Conservation (phyloP, 2,329 filamentous ascomycete genomes). For the Ascochyta fabae region DNA sequence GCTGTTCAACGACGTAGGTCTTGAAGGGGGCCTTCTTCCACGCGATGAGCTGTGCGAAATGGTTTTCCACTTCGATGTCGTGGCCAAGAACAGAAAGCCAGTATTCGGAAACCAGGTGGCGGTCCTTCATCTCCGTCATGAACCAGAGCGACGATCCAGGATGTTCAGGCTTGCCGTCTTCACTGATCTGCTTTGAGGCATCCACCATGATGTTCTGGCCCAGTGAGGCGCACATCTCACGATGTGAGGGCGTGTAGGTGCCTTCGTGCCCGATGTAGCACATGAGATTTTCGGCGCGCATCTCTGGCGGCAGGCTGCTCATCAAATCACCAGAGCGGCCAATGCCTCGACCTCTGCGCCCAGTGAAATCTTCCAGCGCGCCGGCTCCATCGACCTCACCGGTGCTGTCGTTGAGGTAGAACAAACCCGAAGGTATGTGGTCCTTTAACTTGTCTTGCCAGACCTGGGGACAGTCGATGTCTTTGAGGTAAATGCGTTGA, state of each 20-base stretch:
- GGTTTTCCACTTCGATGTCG: constrained; percentile 95
- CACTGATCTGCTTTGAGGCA: constrained; percentile 69
- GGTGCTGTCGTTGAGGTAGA: constrained; percentile 86
- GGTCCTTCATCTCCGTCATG: constrained; percentile 96
- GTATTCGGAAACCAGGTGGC: constrained; percentile 88
- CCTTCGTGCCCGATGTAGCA: constrained; percentile 98
- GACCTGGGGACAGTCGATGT: constrained; percentile 89
- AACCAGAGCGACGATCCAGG: constrained; percentile 96
- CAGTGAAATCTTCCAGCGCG: constrained; percentile 57
- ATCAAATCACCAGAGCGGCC: constrained; percentile 88
- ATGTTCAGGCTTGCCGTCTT: constrained; percentile 73
- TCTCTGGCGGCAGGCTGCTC: constrained; percentile 84
- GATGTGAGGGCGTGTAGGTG: constrained; percentile 92
- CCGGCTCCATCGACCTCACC: constrained; percentile 63
- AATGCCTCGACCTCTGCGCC: constrained; percentile 61
- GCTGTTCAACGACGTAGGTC: constrained; percentile 91
- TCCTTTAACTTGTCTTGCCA: constrained; percentile 84
- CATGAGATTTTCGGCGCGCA: constrained; percentile 97
- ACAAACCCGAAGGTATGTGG: constrained; percentile 79
- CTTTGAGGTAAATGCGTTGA: constrained; percentile 92
- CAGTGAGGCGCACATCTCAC: constrained; percentile 95
- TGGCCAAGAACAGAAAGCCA: constrained; percentile 92
- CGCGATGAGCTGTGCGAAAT: constrained; percentile 93
- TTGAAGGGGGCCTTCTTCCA: constrained; percentile 95
- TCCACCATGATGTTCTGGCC: constrained; percentile 99